Evolutionary conservation across 371 early-diverging fungal species (phyloP).

Genomic region (Nosema muscidifuracis): DNA sequence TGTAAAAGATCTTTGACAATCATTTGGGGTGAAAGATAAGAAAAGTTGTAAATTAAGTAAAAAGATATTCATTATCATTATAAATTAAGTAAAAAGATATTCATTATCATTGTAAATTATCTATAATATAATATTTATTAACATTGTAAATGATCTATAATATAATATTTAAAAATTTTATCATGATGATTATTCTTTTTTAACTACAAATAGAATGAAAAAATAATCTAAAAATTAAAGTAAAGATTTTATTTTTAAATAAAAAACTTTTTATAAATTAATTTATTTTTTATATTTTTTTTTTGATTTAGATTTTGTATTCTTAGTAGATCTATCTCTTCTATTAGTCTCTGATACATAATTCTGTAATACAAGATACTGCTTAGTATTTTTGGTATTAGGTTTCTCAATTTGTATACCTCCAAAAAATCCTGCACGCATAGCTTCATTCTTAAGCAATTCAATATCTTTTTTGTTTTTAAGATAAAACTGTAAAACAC

Average conservation of each 20-base stretch:
- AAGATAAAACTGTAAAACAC: conserved; percentile 95
- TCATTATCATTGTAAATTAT: too few relatives aligned
- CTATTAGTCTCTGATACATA: background rate
- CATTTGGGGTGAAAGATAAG: conserved; percentile 13
- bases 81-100: too few relatives aligned
- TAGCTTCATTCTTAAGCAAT: conserved; percentile 75
- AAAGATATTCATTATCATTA: too few relatives aligned
- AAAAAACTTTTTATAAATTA: too few relatives aligned
- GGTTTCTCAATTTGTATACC: conserved; percentile 91
- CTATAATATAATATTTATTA: background rate
- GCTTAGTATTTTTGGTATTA: conserved; percentile 85
- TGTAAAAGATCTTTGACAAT: conserved; percentile 18
- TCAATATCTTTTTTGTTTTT: conserved; percentile 87
- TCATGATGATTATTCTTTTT: too few relatives aligned
- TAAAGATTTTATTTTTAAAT: background rate
- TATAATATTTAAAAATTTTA: too few relatives aligned
- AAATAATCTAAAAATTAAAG: background rate
- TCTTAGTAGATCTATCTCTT: background rate
- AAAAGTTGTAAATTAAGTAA: too few relatives aligned
- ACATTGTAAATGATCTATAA: background rate
- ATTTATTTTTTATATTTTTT: conserved; percentile 9
- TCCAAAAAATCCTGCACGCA: conserved; percentile 83
- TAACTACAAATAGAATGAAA: too few relatives aligned
- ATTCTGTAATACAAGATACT: conserved; percentile 73
- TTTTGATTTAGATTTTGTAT: background rate